Conservation (phyloP, 768 basidiomycete genomes). For the Naganishia kalamii region DNA sequence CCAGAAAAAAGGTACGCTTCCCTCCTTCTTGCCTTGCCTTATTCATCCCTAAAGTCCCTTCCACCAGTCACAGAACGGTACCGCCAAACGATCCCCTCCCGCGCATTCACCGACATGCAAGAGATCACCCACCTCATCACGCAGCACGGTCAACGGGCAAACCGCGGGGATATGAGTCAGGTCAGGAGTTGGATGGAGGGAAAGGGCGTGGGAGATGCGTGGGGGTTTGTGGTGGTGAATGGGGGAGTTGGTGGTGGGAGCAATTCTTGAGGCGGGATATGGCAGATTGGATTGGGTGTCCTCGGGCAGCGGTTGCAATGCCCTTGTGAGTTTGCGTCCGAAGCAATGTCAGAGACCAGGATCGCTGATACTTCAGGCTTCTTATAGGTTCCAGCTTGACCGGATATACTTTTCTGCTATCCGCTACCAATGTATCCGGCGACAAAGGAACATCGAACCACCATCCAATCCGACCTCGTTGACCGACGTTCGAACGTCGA, state of each 20-base stretch:
- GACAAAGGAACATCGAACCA: too few species aligned
- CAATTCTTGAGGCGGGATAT: too few species aligned
- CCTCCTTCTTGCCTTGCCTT: background rate
- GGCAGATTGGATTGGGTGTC: too few species aligned
- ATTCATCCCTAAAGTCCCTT: background rate
- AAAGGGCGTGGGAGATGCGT: conserved; percentile 46
- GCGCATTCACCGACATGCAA: conserved; percentile 41
- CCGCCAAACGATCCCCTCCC: conserved; percentile 30
- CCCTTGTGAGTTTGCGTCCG: too few species aligned
- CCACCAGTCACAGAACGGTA: conserved; percentile 44
- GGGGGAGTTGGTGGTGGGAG: conserved; percentile 12
- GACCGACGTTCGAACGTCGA: too few species aligned
- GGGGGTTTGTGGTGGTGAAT: conserved; percentile 37
- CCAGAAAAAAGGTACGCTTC: conserved; percentile 46
- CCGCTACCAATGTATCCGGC: too few species aligned
- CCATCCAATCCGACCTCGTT: too few species aligned
- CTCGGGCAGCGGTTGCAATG: too few species aligned
- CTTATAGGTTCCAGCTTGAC: too few species aligned
- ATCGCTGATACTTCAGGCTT: too few species aligned
- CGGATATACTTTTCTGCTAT: too few species aligned
- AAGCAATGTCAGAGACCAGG: too few species aligned
- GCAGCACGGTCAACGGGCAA: conserved; percentile 42
- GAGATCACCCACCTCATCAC: conserved; percentile 47
- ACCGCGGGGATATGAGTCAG: conserved; percentile 47
- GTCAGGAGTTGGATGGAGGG: conserved; percentile 43